Evolutionary conservation across 345 rosid genomes (phyloP), one percentile per base, ranked within the genome.

Genomic region (Syzygium grande): DNA sequence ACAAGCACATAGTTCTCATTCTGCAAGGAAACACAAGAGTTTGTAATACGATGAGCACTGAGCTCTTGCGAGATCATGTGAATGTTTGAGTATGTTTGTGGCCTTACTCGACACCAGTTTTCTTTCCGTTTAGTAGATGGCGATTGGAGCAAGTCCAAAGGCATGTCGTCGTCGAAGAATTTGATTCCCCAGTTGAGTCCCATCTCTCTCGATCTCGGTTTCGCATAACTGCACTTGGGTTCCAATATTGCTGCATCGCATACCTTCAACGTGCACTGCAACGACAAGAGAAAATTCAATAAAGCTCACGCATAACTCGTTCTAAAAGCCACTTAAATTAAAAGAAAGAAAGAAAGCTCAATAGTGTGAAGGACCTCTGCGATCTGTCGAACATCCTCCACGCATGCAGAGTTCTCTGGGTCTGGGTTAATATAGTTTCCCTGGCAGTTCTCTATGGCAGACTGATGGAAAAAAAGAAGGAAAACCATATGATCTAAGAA

Each of bases 51-150:
- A n/a, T 53, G 68, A 34, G 51, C 56, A 22, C 30, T 84, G 22
- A 9, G 30, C 41, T 25, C 25, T 52, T 63, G 22, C 27, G 9
- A 85, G 51, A 52, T 11, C 41, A 53, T 4, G 16, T 2, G 4
- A 56, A 29, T 19, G 85, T 19, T 34, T 73, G 49, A 73, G 46
- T 23, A 22, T 34, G 14, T 13, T 9, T 9, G 80, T 2, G 80
- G 80, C 80, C 38, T 56, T 90, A 92, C 93, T 86, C 91, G 89
- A 23, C 93, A 92, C 91, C 92, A 86, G 11, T 25, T 51, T 87
- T 85, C 85, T 12, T 61, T 52, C 46, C n/a, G 41, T 22, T 23
- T 52, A 16, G 41, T 51, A 0, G 84, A 15, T 21, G 91, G 84
- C 3, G 73, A 56, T 84, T 22, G 51, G 59, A 85, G 88, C 51